Conservation (phyloP, 495 filamentous ascomycete genomes). For the Neurospora hispaniola region DNA sequence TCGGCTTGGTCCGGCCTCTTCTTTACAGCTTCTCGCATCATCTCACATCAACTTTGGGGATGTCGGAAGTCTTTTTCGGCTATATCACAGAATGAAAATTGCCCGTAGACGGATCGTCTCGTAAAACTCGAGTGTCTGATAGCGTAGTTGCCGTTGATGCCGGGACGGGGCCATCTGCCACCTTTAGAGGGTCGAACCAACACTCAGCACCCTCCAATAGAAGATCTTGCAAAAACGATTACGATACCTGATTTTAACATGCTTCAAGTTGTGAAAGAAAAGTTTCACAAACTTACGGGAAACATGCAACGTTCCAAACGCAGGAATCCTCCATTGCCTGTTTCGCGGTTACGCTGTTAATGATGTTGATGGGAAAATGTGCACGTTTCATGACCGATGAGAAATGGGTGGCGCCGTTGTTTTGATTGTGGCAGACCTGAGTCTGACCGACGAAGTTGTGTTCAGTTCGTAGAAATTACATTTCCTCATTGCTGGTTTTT, state of each 20-base stretch:
- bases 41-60: neutral
- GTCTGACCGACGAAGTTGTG: neutral
- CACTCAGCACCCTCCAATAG: neutral
- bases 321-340: neutral
- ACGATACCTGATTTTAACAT: neutral
- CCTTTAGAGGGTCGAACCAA: neutral
- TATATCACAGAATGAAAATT: too few relatives aligned
- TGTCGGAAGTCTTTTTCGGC: neutral
- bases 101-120: neutral
- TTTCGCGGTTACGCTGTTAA: neutral
- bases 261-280: neutral
- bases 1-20: neutral
- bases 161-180: neutral
- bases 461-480: neutral
- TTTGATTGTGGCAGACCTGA: neutral
- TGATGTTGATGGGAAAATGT: neutral
- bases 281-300: neutral
- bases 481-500: neutral
- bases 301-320: neutral
- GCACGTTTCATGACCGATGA: neutral
- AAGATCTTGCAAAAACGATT: neutral
- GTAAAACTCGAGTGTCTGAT: neutral
- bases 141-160: neutral
- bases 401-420: neutral
- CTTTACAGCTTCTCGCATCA: neutral